Conservation (phyloP, 495 filamentous ascomycete species). For the Neurospora sp. region DNA sequence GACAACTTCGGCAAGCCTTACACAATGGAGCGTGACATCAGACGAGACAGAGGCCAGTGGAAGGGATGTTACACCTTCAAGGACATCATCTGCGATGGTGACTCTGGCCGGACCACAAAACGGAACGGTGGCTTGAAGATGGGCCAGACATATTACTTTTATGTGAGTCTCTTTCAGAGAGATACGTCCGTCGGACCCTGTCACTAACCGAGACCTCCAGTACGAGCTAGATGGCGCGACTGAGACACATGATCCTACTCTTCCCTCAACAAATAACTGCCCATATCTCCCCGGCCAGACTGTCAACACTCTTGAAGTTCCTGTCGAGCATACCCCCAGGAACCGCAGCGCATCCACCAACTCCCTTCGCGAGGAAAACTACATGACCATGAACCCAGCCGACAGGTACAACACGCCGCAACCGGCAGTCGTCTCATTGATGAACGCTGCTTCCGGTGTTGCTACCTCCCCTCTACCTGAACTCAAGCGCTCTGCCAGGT, state of each 20-base stretch:
- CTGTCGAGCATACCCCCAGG: slow-evolving; percentile 50
- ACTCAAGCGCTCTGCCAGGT: slow-evolving; percentile 37
- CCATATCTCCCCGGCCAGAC: slow-evolving; percentile 79
- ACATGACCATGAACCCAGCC: slow-evolving; percentile 66
- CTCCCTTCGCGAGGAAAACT: slow-evolving; percentile 37
- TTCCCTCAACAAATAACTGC: slow-evolving; percentile 67
- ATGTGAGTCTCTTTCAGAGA: slow-evolving; percentile 44
- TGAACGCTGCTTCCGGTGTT: slow-evolving; percentile 31
- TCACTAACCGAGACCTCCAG: slow-evolving; percentile 33
- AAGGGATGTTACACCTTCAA: slow-evolving; percentile 74
- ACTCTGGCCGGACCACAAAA: slow-evolving; percentile 41
- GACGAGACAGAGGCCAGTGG: slow-evolving; percentile 64
- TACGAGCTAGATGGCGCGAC: slow-evolving; percentile 68
- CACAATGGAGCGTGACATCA: slow-evolving; percentile 65
- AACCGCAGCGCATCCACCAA: slow-evolving; percentile 42
- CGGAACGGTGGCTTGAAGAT: slow-evolving; percentile 76
- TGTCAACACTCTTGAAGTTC: slow-evolving; percentile 74
- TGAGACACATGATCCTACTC: slow-evolving; percentile 59
- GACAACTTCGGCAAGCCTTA: slow-evolving; percentile 77
- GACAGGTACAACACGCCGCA: slow-evolving; percentile 66
- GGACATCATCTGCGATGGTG: slow-evolving; percentile 75
- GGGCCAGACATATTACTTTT: slow-evolving; percentile 92
- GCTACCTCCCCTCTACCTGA: slow-evolving; percentile 45
- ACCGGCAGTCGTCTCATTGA: slow-evolving; percentile 40
- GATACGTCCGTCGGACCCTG: slow-evolving; percentile 1